Base-by-base conservation (phyloP, 2,329 filamentous ascomycete species). In the Rhytidhysteron rufulum region DNA sequence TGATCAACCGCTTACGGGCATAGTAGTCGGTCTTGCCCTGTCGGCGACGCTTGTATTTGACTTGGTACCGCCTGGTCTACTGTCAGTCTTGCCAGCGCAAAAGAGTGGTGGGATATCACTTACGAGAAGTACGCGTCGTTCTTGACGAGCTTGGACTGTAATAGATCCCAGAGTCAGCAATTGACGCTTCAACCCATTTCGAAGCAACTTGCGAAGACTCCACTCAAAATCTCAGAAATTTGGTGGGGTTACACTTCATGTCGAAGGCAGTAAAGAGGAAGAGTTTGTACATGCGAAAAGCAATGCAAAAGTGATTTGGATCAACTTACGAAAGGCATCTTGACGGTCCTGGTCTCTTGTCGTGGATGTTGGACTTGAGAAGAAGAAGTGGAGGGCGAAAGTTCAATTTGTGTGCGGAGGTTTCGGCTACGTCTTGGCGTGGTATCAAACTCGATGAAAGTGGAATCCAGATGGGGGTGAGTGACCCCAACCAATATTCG, bases 1-100 rank as follows among this genome's bases (percentile, higher is more conserved):
- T 90, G 81, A 97, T 93, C 74, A 98, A 82, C 69, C 93, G 86
- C 88, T 97, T 97, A 74, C 93, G 91, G 71, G 93, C 93, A 75
- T 96, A 97, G 88, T 98, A 98, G 74, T 98, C 93, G 79, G 93
- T 98, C 87, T 98, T 98, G 71, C 93, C 93, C 67, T 85, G 70
- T 60, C 88, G 83, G 75, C 93, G 85, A 72, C 93, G 90, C 82
- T 89, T 93, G 87, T 96, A 98, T 86, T 98, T 98, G 71, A 93
- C 96, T 82, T 98, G 93, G 83, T 86, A 98, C 76, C 93, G 89
- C 73, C 90, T 95, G 70, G 45, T n/a, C n/a, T n/a, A 35, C 32
- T 32, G 37, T 49, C 16, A 48, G 38, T 37, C 65, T 45, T 66
- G 60, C 25, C 17, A 11, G 31, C 44, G 31, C 29, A 38, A 20